Evolutionary conservation across 495 filamentous ascomycete species (phyloP).

Genomic region (Xylaria longipes): DNA sequence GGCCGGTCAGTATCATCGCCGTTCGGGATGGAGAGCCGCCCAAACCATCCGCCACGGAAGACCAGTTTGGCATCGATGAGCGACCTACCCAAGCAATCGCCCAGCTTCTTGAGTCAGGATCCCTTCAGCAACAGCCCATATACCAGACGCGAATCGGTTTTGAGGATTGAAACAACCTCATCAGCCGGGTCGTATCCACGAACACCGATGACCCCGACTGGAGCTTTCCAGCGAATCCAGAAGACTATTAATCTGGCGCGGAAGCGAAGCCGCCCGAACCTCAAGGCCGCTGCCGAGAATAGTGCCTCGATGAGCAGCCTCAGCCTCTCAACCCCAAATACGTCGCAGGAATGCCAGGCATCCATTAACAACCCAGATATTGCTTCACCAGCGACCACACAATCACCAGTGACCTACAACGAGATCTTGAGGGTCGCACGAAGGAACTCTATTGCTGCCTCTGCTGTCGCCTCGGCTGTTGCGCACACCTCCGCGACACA

Average conservation of each 20-base stretch:
- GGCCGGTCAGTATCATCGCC: conserved; percentile 43
- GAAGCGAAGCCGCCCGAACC: conserved; percentile 53
- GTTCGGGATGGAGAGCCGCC: conserved; percentile 24
- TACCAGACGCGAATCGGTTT: conserved; percentile 32
- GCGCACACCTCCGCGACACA: conserved; percentile 4
- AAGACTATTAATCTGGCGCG: conserved; percentile 53
- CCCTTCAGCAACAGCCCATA: conserved; percentile 43
- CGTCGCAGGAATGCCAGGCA: conserved; percentile 31
- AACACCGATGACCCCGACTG: conserved; percentile 48
- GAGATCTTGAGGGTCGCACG: conserved; percentile 45
- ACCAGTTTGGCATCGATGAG: conserved; percentile 44
- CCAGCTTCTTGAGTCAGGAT: conserved; percentile 54
- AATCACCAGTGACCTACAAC: conserved; percentile 48
- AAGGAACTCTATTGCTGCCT: conserved; percentile 43
- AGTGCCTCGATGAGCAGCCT: conserved; percentile 31
- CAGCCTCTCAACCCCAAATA: conserved; percentile 32
- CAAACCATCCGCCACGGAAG: conserved; percentile 34
- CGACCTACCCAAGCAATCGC: conserved; percentile 45
- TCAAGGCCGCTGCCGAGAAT: conserved; percentile 37
- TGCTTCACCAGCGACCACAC: conserved; percentile 30
- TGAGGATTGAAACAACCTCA: conserved; percentile 22
- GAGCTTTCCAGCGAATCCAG: conserved; percentile 50
- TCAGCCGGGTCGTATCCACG: conserved; percentile 30
- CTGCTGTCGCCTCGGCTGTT: conserved; percentile 28
- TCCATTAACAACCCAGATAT: not conserved